phyloP scores from a whole-genome alignment of 345 rosid species.

The Hypericum perforatum region DNA sequence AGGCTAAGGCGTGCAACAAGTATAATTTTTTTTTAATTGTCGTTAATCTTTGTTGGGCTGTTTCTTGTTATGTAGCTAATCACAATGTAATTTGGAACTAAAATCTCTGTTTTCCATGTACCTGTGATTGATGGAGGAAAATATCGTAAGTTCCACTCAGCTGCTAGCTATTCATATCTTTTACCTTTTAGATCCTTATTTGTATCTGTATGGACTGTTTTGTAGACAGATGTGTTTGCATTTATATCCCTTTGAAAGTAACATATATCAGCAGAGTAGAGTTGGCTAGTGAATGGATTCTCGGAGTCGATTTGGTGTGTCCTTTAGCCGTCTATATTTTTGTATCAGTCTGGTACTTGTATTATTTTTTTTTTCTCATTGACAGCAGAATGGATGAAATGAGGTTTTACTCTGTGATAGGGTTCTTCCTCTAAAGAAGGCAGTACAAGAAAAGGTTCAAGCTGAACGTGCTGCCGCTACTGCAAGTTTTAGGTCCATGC shows the following conservation, averaged over 20 bases:
- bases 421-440: conserved; percentile 62
- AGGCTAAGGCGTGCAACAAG: too few relatives aligned
- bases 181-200: conserved; percentile 9
- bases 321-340: conserved; percentile 20
- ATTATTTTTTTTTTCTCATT: not conserved
- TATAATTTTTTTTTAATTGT: too few relatives aligned
- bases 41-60: too few relatives aligned
- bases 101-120: too few relatives aligned
- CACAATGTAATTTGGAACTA: too few relatives aligned
- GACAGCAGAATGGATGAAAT: not conserved
- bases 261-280: conserved; percentile 20
- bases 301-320: conserved; percentile 16
- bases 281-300: conserved; percentile 22
- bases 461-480: conserved; percentile 60
- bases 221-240: conserved; percentile 14
- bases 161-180: conserved; percentile 7
- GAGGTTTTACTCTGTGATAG: conserved; percentile 28
- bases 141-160: not conserved
- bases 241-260: conserved; percentile 25
- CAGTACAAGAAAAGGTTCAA: conserved; percentile 66
- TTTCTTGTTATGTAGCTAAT: too few relatives aligned
- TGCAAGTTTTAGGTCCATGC: conserved; percentile 74
- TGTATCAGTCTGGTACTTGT: conserved; percentile 12
- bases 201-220: conserved; percentile 16
- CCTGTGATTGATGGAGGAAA: too few relatives aligned